Evolutionary conservation across 257 asterid genomes (phyloP), one percentile per base, ranked within the genome.

Genomic region (Solanum paucissectum): DNA sequence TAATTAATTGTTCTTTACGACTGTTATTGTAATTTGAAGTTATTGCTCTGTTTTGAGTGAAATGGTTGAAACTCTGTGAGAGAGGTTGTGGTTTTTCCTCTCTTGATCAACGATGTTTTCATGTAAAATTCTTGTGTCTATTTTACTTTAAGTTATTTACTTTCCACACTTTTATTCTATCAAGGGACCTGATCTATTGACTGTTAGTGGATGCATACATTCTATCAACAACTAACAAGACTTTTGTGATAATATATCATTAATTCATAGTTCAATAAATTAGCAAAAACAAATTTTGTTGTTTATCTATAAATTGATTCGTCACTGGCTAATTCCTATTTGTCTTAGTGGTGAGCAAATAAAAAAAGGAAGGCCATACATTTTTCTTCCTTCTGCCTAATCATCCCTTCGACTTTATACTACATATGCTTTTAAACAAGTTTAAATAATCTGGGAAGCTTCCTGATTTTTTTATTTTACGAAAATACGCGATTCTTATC

Each of bases 401-500:
- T 25, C 72, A 64, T 64, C n/a, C 36, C 5, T 68, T 27, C n/a
- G 77, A 33, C 42, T 71, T 71, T 71, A 7, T 33, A 29, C 40
- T 71, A 32, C 77, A 0, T 16, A 71, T 13, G 40, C 14, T 33
- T 32, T 72, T 72, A 13, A 72, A 18, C 42, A 33, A 72, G 38
- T 33, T 72, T 72, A 7, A 72, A 71, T 36, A 68, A 68, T 68
- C 20, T 46, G 58, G 14, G 64, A 55, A 55, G 64, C 64, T 55
- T 55, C 21, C 21, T 55, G 2, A 18, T 52, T 55, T 52, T 18
- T 18, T 1, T 18, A 55, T 55, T 55, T 55, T 55, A 18, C 0
- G 10, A 18, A 6, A 55, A 18, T 0, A 55, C 12, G 4, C 1
- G 0, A 55, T 1, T 2, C 1, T n/a, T 6, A 0, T 3, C 0